These are phyloP conservation scores for Nicotiana knightiana DNA, from an alignment of 257 asterid species.

Conservation along the genomic window DNA sequence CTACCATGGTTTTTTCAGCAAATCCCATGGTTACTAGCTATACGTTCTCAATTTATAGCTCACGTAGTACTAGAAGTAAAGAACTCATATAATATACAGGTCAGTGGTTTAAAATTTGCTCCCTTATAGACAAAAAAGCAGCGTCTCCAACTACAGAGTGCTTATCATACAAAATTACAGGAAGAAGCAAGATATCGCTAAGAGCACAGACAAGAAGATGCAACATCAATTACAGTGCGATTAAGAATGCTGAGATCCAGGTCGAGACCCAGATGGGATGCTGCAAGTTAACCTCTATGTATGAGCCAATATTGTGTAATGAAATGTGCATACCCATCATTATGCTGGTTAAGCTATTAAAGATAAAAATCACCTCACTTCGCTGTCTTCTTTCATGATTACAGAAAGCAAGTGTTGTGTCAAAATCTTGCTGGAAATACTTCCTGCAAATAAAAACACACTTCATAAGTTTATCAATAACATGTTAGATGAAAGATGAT, in stretches of 20 bases:
- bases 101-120: not conserved
- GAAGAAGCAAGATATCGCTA: not conserved
- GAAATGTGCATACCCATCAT: not conserved
- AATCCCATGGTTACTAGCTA: not conserved
- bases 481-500: conserved; percentile 5
- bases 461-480: not conserved
- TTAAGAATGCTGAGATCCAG: not conserved
- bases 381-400: conserved; percentile 85
- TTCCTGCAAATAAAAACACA: conserved; percentile 44
- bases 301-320: not conserved
- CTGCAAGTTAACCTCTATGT: not conserved
- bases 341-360: not conserved
- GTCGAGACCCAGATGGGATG: not conserved
- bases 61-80: not conserved
- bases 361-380: conserved; percentile 53
- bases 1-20: not conserved
- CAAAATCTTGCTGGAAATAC: conserved; percentile 86
- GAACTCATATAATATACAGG: not conserved
- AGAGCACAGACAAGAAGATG: not conserved
- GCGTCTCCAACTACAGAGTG: not conserved
- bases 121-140: not conserved
- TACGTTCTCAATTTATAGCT: not conserved
- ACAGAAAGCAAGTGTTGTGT: conserved; percentile 76
- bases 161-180: not conserved
- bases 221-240: not conserved